These are phyloP conservation scores for Castanopsis chinensis DNA, from an alignment of 306 rosid species.

Conservation along the genomic window DNA sequence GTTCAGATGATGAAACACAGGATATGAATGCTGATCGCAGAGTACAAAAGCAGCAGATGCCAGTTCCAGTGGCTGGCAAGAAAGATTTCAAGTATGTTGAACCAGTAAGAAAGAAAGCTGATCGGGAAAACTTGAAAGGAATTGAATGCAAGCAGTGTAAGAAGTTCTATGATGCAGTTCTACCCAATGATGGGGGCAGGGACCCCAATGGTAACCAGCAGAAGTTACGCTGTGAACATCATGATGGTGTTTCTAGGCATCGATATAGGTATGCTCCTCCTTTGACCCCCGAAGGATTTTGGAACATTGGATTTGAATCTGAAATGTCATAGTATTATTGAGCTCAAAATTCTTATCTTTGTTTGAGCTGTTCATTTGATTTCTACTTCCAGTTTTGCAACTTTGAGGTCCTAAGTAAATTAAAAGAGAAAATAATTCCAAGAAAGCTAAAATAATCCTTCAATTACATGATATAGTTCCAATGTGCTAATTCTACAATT, in stretches of 20 bases:
- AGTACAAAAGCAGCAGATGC: constrained; percentile 47
- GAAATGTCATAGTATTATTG: constrained; percentile 45
- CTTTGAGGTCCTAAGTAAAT: constrained; percentile 12
- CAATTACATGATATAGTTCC: not conserved
- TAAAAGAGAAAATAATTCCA: not conserved
- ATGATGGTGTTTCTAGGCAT: constrained; percentile 95
- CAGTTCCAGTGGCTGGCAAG: constrained; percentile 31
- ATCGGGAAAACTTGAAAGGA: constrained; percentile 84
- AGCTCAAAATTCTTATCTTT: not conserved
- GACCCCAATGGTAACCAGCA: constrained; percentile 36
- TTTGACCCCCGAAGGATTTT: constrained; percentile 96
- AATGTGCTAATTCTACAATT: not conserved
- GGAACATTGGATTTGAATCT: constrained; percentile 98
- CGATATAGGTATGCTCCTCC: constrained; percentile 90
- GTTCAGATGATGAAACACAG: constrained; percentile 84
- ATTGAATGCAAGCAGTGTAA: constrained; percentile 91
- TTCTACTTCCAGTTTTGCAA: not conserved
- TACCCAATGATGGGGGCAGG: constrained; percentile 53
- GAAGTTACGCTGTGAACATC: constrained; percentile 78
- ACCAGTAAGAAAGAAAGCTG: constrained; percentile 92
- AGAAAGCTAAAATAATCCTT: not conserved
- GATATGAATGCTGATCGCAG: constrained; percentile 46
- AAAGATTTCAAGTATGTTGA: constrained; percentile 75
- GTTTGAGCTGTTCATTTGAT: not conserved
- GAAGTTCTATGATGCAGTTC: constrained; percentile 90